Evolutionary conservation across 192 early-diverging fungal genomes (phyloP), one percentile per base, ranked within the genome.

Genomic region (Podila minutissima): DNA sequence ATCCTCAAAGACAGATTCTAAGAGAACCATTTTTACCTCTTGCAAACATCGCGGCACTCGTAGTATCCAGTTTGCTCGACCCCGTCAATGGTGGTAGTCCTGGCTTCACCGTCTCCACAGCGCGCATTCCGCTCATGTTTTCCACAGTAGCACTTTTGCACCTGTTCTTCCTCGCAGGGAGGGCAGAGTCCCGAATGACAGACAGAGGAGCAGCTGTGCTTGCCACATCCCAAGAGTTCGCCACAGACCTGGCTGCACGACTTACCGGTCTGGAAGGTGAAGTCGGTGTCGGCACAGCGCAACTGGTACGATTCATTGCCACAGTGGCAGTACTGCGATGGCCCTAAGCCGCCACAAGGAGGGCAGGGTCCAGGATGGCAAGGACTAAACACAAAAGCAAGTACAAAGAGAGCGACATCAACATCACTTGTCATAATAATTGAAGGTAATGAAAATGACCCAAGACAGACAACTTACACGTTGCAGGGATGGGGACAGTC

Each of bases 321-420:
- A 86, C 97, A 99, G 79, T 88, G 93, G 88, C 97, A 99, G 22
- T 83, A 82, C 64, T 90, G 89, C 26, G 89, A 79, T 5, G 94
- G 93, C 3, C 92, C 92, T 81, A 94, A 88, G 8, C 91, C 86
- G 28, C 93, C 90, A 82, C 97, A 99, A 4, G 96, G 95, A 58
- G 94, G 92, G 65, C 96, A 98, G 12, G 97, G 97, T 4, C 97
- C 96, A 17, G 97, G 96, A 86, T 97, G 97, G 73, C 97, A 97
- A 28, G 89, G 92, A 6, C 89, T 90, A 67, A 66, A n/a, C 49
- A 35, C 26, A 60, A 49, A 32, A 2, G 26, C 26, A 22, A 41
- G 10, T 13, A 20, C 10, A 22, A n/a, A 6, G 33, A 20, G 12
- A 62, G 32, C 19, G 55, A 19, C 31, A 48, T 46, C 13, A 46